Evolutionary conservation across 495 filamentous ascomycete species (phyloP).

Genomic region (Gamarada debralockiae): DNA sequence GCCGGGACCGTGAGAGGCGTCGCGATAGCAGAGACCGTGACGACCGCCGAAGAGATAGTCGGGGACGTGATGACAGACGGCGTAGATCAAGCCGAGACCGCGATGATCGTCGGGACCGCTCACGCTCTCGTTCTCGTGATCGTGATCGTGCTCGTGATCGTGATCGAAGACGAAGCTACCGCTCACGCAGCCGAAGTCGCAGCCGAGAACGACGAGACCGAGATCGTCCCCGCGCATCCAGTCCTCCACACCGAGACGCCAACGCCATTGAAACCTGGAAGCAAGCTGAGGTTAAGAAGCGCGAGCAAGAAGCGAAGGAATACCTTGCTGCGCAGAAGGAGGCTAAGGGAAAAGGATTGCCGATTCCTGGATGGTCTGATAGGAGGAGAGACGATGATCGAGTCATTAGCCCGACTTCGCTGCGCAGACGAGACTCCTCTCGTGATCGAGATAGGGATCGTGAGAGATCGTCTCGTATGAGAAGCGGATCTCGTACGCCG

Average conservation of each 20-base stretch:
- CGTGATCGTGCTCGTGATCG: slow-evolving; percentile 18
- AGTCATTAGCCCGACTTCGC: slow-evolving; percentile 13
- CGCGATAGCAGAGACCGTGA: slow-evolving; percentile 16
- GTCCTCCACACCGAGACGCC: background rate
- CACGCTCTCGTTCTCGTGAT: slow-evolving; percentile 20
- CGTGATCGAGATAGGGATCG: slow-evolving; percentile 15
- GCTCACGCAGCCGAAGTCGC: slow-evolving; percentile 21
- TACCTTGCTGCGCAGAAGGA: slow-evolving; percentile 51
- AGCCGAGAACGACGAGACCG: slow-evolving; percentile 16
- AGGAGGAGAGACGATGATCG: slow-evolving; percentile 2
- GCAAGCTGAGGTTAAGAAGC: slow-evolving; percentile 48
- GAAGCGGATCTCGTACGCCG: slow-evolving; percentile 16
- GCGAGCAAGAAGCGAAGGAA: slow-evolving; percentile 54
- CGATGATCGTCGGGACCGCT: slow-evolving; percentile 21
- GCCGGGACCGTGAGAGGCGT: slow-evolving; percentile 14
- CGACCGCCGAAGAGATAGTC: slow-evolving; percentile 13
- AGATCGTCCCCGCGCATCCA: slow-evolving; percentile 28
- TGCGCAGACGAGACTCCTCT: slow-evolving; percentile 16
- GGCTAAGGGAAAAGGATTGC: slow-evolving; percentile 46
- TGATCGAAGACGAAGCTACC: slow-evolving; percentile 30
- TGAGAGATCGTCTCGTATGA: slow-evolving; percentile 7
- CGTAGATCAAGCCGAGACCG: slow-evolving; percentile 18
- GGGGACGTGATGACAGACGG: slow-evolving; percentile 27
- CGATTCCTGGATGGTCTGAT: slow-evolving; percentile 30
- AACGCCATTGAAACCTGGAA: slow-evolving; percentile 40